A percentile compares a stretch with the other conserved stretches of the same genome.
phyloP scores from a whole-genome alignment of 352 stramenopile genomes.

The Phytophthora megakarya region DNA sequence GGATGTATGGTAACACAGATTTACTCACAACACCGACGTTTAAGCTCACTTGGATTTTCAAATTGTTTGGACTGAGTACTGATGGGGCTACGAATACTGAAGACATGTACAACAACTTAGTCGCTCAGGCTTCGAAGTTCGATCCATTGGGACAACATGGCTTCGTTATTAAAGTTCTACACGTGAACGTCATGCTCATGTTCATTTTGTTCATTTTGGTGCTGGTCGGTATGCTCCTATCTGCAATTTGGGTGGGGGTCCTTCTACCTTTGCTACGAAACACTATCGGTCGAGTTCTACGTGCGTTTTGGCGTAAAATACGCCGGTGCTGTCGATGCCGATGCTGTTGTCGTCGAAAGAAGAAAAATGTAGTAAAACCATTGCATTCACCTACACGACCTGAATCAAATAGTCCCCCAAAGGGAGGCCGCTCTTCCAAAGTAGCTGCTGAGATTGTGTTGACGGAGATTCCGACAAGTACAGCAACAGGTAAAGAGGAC shows the following conservation, averaged over 20 bases:
- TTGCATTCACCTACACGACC: not conserved
- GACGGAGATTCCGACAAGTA: constrained; percentile 23
- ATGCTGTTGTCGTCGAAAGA: constrained; percentile 29
- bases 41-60: constrained; percentile 48
- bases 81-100: constrained; percentile 36
- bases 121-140: constrained; percentile 45
- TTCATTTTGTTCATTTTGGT: constrained; percentile 68
- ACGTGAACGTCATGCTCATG: constrained; percentile 74
- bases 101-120: constrained; percentile 50
- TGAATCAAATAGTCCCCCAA: constrained; percentile 11
- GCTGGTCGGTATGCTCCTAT: constrained; percentile 60
- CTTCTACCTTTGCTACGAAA: constrained; percentile 54
- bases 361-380: constrained; percentile 29
- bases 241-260: constrained; percentile 54
- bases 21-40: constrained; percentile 64
- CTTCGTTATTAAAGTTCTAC: constrained; percentile 74
- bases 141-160: constrained; percentile 56
- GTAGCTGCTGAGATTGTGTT: constrained; percentile 42
- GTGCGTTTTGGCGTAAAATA: constrained; percentile 39
- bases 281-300: constrained; percentile 44
- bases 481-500: constrained; percentile 24
- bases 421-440: constrained; percentile 36
- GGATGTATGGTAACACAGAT: constrained; percentile 83
- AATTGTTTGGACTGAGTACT: constrained; percentile 40
- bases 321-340: constrained; percentile 24